Percentiles rank a stretch among this genome's conserved stretches.
Conservation (phyloP, 352 stramenopile genomes). For the Globisporangium mamillatum region DNA sequence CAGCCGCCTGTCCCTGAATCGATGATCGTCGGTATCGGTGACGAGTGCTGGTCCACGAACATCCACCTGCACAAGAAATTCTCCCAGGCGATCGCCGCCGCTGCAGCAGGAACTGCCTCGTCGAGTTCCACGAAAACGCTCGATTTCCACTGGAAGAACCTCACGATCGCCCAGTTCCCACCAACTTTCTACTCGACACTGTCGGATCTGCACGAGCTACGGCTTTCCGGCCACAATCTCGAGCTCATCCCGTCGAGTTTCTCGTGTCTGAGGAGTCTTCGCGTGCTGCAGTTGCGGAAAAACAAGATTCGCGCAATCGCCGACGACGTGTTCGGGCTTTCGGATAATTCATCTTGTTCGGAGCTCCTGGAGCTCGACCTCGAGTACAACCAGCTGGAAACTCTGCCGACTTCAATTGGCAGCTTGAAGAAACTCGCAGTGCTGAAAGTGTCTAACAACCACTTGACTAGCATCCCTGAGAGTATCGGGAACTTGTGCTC, state of each 20-base stretch:
- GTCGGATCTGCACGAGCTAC: slow-evolving; percentile 40
- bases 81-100: slow-evolving; percentile 28
- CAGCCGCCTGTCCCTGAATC: slow-evolving; percentile 35
- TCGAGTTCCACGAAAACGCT: slow-evolving; percentile 24
- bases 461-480: slow-evolving; percentile 31
- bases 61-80: slow-evolving; percentile 67
- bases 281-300: slow-evolving; percentile 59
- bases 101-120: slow-evolving; percentile 21
- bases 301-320: slow-evolving; percentile 51
- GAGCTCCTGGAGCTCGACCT: slow-evolving; percentile 57
- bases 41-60: slow-evolving; percentile 67
- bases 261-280: slow-evolving; percentile 32
- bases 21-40: slow-evolving; percentile 38
- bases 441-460: slow-evolving; percentile 51
- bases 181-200: slow-evolving; percentile 46
- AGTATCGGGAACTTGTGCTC: slow-evolving; percentile 31
- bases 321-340: slow-evolving; percentile 35
- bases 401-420: slow-evolving; percentile 39
- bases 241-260: slow-evolving; percentile 39
- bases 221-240: slow-evolving; percentile 59
- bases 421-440: slow-evolving; percentile 38
- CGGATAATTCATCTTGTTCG: slow-evolving; percentile 5
- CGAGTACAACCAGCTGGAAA: slow-evolving; percentile 57
- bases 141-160: slow-evolving; percentile 71
- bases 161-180: slow-evolving; percentile 43